Conservation (phyloP, 257 asterid species). For the Craterostigma plantagineum region DNA sequence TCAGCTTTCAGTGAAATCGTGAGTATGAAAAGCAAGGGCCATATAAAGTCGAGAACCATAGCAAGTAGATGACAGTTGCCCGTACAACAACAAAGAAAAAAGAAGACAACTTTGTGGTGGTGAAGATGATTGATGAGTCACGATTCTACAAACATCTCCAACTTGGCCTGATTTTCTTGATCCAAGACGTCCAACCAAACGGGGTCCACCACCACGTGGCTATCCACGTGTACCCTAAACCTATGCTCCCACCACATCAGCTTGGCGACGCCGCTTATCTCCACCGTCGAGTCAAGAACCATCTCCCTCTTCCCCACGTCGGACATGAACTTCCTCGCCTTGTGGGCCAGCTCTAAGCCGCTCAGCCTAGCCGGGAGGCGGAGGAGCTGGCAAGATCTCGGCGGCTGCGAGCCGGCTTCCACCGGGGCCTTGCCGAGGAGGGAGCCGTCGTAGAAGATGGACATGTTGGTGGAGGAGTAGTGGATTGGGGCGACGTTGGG, state of each 20-base stretch:
- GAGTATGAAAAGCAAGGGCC: too few species aligned
- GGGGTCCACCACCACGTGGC: constrained; percentile 91
- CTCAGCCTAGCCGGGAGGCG: constrained; percentile 73
- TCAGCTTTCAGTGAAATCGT: too few species aligned
- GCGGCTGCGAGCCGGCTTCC: constrained; percentile 65
- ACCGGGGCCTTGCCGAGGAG: constrained; percentile 73
- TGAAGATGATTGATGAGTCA: too few species aligned
- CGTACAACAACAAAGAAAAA: too few species aligned
- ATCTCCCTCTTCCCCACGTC: constrained; percentile 77
- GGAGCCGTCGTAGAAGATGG: constrained; percentile 60
- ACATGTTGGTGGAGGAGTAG: constrained; percentile 60
- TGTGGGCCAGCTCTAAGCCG: constrained; percentile 59
- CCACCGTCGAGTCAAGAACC: constrained; percentile 72
- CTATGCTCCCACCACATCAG: constrained; percentile 82
- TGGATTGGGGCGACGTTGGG: constrained; percentile 61
- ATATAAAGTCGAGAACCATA: too few species aligned
- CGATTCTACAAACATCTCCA: constrained; percentile 11
- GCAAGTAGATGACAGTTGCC: too few species aligned
- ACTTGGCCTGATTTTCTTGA: constrained; percentile 51
- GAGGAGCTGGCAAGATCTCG: constrained; percentile 81
- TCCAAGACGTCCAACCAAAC: constrained; percentile 68
- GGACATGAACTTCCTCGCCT: constrained; percentile 40
- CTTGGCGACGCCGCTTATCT: constrained; percentile 61
- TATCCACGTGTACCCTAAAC: constrained; percentile 75
- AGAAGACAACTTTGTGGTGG: too few species aligned